Base-by-base conservation (phyloP, 1,139 yeast species). In the Yamadazyma buinensis region DNA sequence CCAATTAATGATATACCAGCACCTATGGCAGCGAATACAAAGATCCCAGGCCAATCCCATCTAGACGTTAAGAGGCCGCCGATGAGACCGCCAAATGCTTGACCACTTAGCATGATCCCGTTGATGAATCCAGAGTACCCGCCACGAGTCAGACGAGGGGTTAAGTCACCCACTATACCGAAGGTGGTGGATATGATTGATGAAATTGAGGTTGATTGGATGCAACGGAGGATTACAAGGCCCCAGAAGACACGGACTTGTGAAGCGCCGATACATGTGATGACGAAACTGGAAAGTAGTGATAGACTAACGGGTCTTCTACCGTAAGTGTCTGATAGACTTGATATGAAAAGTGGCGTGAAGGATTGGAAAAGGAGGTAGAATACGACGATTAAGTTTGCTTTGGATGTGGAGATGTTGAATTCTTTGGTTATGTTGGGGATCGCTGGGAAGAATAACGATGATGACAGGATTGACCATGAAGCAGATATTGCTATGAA, bases 391-490 rank as follows among this genome's bases (percentile, higher is more conserved):
- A 92, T 71, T 19, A 82, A 46, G 52, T 85, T 84, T 29, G 78
- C 76, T 37, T 64, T 55, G 35, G 75, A 80, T 20, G 75, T 70
- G 4, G 77, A 53, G 5, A 79, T 72, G 28, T 69, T 38, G 47
- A 85, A 83, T 20, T 73, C 57, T 1, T 53, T 43, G 20, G 75
- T 70, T 5, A 85, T 57, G 8, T 65, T 66, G 0, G 80, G 73
- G 17, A 85, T 56, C 0, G 85, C 87, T 0, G 94, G 94, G 52
- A 80, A 80, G 50, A 81, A 84, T 15, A 84, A 81, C 0, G 92
- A 80, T 38, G 77, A 71, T 2, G 85, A 75, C n/a, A 81, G 57
- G 0, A 86, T 64, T 0, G 92, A 81, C 60, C 80, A 76, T 23
- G 78, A 51, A 0, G 81, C 80, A 17, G 47, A 35, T 15, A 46